A percentile compares a stretch with the other conserved stretches of the same genome.
phyloP scores from a whole-genome alignment of 2,329 filamentous ascomycete genomes.

The Thelonectria discophora region DNA sequence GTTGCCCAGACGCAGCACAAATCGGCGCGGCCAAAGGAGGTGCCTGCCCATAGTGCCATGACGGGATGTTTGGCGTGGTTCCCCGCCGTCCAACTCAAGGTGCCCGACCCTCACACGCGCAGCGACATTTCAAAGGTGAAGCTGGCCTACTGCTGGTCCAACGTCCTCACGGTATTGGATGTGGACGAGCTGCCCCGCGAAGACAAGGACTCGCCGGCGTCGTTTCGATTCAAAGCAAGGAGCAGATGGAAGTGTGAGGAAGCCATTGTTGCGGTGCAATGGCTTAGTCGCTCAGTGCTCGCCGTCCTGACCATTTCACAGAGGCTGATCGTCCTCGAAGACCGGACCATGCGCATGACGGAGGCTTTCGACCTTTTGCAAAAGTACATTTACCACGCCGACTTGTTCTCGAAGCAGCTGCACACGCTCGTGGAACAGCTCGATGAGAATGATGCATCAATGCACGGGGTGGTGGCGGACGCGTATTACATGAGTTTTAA shows the following conservation, averaged over 20 bases:
- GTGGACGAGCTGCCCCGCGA: conserved; percentile 76
- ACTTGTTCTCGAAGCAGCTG: conserved; percentile 89
- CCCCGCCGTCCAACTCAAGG: conserved; percentile 91
- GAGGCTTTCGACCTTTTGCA: conserved; percentile 93
- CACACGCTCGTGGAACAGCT: conserved; percentile 86
- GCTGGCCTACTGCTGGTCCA: conserved; percentile 98
- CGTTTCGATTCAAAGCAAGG: conserved; percentile 80
- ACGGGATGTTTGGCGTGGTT: conserved; percentile 98
- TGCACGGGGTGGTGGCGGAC: conserved; percentile 97
- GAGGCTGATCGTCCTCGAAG: conserved; percentile 89
- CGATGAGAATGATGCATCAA: conserved; percentile 84
- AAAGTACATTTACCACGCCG: conserved; percentile 90
- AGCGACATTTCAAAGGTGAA: conserved; percentile 82
- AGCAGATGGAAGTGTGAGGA: conserved; percentile 95
- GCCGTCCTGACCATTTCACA: conserved; percentile 94
- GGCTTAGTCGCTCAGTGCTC: conserved; percentile 92
- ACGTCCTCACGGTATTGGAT: conserved; percentile 92
- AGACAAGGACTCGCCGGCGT: conserved; percentile 80
- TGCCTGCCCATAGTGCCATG: conserved; percentile 88
- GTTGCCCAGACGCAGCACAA: conserved; percentile 97
- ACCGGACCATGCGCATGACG: conserved; percentile 86
- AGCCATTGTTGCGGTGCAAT: conserved; percentile 94
- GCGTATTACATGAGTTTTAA: conserved; percentile 98
- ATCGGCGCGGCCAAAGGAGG: conserved; percentile 87
- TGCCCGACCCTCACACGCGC: conserved; percentile 70